Percentiles rank a stretch among this genome's conserved stretches.
Conservation (phyloP, 768 basidiomycete genomes). For the Suillus decipiens region DNA sequence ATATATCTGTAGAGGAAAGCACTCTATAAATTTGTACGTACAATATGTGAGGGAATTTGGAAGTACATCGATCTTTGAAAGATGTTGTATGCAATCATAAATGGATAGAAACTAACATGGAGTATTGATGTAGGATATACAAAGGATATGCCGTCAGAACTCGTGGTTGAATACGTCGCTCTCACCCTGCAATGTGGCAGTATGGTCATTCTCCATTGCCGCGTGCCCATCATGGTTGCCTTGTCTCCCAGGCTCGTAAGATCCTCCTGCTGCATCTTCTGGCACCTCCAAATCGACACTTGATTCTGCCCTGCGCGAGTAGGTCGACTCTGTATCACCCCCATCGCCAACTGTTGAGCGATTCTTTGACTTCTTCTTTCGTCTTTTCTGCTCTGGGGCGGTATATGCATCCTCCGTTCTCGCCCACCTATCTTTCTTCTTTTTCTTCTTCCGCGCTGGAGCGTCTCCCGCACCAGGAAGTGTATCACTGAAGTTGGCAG, state of each 20-base stretch:
- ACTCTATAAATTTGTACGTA: not conserved
- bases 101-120: not conserved
- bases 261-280: slow-evolving; percentile 72
- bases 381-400: slow-evolving; percentile 48
- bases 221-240: slow-evolving; percentile 9
- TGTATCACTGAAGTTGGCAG: slow-evolving; percentile 77
- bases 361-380: slow-evolving; percentile 63
- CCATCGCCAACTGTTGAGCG: slow-evolving; percentile 43
- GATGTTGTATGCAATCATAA: not conserved
- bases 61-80: not conserved
- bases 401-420: slow-evolving; percentile 84
- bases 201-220: slow-evolving; percentile 20
- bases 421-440: slow-evolving; percentile 88
- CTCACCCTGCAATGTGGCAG: slow-evolving; percentile 27
- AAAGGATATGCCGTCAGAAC: slow-evolving; percentile 42
- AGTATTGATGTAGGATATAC: not conserved
- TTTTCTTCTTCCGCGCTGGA: slow-evolving; percentile 60
- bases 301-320: slow-evolving; percentile 37
- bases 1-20: not conserved
- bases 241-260: slow-evolving; percentile 46
- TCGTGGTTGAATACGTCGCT: slow-evolving; percentile 64
- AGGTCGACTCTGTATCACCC: slow-evolving; percentile 30
- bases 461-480: slow-evolving; percentile 41
- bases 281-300: slow-evolving; percentile 52
- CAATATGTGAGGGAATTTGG: not conserved